Evolutionary conservation across 805 yeast species (phyloP).

Genomic region (Zygosaccharomyces gambellarensis): DNA sequence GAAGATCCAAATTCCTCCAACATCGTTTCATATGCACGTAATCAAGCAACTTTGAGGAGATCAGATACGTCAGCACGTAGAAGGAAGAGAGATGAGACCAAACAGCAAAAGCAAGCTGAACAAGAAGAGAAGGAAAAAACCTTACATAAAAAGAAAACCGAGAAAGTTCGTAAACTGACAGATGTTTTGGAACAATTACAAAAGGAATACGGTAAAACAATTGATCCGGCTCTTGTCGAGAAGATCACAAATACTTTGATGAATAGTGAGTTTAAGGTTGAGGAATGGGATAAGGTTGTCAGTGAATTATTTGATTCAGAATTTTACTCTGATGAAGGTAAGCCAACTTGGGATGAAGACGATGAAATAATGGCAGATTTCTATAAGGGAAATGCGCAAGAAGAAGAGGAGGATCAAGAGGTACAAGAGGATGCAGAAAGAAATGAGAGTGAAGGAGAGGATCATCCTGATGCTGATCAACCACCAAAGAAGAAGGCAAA

Average conservation of each 20-base stretch:
- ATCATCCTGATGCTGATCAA: slow-evolving; percentile 24
- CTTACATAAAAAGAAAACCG: slow-evolving; percentile 64
- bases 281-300: slow-evolving; percentile 88
- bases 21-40: slow-evolving; percentile 91
- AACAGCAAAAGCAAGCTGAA: slow-evolving; percentile 47
- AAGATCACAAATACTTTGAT: slow-evolving; percentile 73
- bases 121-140: slow-evolving; percentile 53
- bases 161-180: slow-evolving; percentile 70
- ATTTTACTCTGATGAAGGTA: slow-evolving; percentile 57
- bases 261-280: slow-evolving; percentile 82
- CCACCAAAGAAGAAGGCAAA: slow-evolving; percentile 41
- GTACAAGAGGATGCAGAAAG: slow-evolving; percentile 36
- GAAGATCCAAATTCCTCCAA: slow-evolving; percentile 91
- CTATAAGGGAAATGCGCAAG: slow-evolving; percentile 22
- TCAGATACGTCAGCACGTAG: slow-evolving; percentile 69
- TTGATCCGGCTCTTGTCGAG: slow-evolving; percentile 52
- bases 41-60: slow-evolving; percentile 86
- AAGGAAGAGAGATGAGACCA: slow-evolving; percentile 71
- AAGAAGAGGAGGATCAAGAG: slow-evolving; percentile 40
- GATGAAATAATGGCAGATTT: slow-evolving; percentile 48
- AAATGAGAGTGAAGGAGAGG: slow-evolving; percentile 22
- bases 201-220: slow-evolving; percentile 41
- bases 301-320: slow-evolving; percentile 81
- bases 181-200: slow-evolving; percentile 49
- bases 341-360: slow-evolving; percentile 65